Base-by-base conservation (phyloP, 1,284 basidiomycete species). In the Cryptococcus jaspeensis region DNA sequence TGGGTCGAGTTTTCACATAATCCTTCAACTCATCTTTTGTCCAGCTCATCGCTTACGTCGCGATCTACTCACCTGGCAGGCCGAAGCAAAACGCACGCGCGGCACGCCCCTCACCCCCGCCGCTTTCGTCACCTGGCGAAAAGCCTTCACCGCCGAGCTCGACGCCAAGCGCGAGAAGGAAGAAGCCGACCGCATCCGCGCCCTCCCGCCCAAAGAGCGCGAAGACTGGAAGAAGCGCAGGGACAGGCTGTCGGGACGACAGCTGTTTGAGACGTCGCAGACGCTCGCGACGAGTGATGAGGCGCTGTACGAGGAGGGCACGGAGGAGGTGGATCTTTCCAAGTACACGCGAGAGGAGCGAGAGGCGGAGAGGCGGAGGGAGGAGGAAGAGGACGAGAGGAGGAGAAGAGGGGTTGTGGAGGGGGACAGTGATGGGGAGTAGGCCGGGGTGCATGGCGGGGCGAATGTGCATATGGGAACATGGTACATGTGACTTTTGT, bases 71-170 rank as follows among this genome's bases (percentile, higher is more conserved):
- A 32, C 28, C 9, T 25, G 15, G 20, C 64, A 95, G 90, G 92
- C 85, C 45, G 92, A 95, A 74, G 90, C 90, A 70, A 87, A 86
- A 40, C 86, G 88, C 62, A 94, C 89, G 56, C 84, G 88, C 55
- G 95, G 95, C 40, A 97, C 94, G 13, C 86, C 89, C 22, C 89
- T 99, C 35, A 97, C 93, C 0, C 70, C 81, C 11, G 87, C 87
- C 58, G 84, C 86, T 1, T 99, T 97, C 80, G 82, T 80, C 47
- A 81, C 78, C 38, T 98, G 95, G 94, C 88, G 89, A 72, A 77
- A 78, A 23, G 84, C 81, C 62, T 97, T 95, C 68, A 86, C 89
- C 64, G 81, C 80, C 64, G 88, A 90, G 74, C 75, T 85, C 65
- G 80, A 82, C 8, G 70, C 72, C 36, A 86, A 81, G 74, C 85